These are phyloP conservation scores for Chamaecyparis obtusa DNA, from an alignment of 75 land plant species.

Conservation along the genomic window DNA sequence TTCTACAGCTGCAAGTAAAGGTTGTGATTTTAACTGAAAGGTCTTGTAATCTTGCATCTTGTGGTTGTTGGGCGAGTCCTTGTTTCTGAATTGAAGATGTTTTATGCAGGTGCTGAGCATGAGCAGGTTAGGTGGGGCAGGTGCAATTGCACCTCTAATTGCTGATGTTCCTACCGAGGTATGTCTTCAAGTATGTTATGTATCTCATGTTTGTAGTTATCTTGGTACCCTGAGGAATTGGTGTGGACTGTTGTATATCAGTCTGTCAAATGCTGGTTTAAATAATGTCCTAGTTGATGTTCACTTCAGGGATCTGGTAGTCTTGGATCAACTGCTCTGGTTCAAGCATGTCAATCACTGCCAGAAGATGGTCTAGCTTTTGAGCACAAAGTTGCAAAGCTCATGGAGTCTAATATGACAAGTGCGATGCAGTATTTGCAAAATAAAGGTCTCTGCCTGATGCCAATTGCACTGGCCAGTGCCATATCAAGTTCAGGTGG, in stretches of 20 bases:
- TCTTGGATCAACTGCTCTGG: slow-evolving; percentile 5
- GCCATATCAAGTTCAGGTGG: slow-evolving; percentile 31
- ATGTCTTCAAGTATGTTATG: background rate
- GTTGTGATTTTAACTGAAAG: slow-evolving; percentile 20
- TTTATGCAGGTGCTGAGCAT: slow-evolving; percentile 43
- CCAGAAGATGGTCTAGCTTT: slow-evolving; percentile 33
- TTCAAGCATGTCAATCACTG: slow-evolving; percentile 10
- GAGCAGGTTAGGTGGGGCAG: slow-evolving; percentile 58
- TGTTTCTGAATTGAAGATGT: background rate
- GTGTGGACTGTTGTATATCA: background rate
- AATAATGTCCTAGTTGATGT: background rate
- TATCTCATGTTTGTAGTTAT: background rate
- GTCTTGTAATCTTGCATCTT: background rate
- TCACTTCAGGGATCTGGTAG: slow-evolving; percentile 6
- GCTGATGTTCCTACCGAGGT: slow-evolving; percentile 55
- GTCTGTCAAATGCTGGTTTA: background rate
- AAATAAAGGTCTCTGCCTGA: slow-evolving; percentile 80
- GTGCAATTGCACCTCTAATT: slow-evolving; percentile 45
- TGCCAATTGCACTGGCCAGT: slow-evolving; percentile 75
- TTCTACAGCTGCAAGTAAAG: slow-evolving; percentile 99
- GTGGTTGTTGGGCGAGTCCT: background rate
- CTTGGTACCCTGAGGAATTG: background rate
- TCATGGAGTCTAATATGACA: slow-evolving; percentile 76
- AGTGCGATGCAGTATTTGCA: slow-evolving; percentile 78
- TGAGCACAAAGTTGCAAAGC: slow-evolving; percentile 65